A percentile compares a stretch with the other conserved stretches of the same genome.
Evolutionary conservation across 2,329 filamentous ascomycete species (phyloP).

Genomic region (Aplosporella prunicola): DNA sequence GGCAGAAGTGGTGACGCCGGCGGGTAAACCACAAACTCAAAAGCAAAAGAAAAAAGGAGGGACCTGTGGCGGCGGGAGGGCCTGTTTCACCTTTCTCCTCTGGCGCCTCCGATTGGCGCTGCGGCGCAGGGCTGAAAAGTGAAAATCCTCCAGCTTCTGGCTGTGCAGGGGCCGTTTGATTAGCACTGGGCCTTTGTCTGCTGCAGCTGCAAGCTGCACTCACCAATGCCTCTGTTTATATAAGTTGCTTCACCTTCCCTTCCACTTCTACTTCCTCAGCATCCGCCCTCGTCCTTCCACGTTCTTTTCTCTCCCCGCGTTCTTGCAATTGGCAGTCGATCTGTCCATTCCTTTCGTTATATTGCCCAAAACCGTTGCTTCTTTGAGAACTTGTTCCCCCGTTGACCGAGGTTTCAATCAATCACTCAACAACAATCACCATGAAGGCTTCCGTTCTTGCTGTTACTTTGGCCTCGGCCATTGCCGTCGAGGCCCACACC

Average conservation of each 20-base stretch:
- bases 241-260: neutral
- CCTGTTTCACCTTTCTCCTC: no score
- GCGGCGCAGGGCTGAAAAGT: neutral
- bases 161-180: neutral
- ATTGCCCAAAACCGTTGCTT: neutral
- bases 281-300: conserved; percentile 6
- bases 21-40: no score
- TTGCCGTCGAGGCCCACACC: conserved; percentile 22
- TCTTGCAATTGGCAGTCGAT: conserved; percentile 9
- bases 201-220: neutral
- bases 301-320: conserved; percentile 9
- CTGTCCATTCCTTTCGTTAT: conserved; percentile 8
- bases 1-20: neutral
- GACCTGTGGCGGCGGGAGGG: no score
- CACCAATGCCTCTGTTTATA: neutral
- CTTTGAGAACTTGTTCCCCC: no score
- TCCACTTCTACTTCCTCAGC: neutral
- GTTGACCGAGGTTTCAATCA: no score
- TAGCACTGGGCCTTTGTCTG: neutral
- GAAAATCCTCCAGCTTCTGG: neutral
- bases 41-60: no score
- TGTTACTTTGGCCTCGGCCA: conserved; percentile 2
- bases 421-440: neutral
- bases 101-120: neutral
- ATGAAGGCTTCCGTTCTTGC: conserved; percentile 7